These are phyloP conservation scores for Prunus fruticosa DNA, from an alignment of 306 rosid species.

Conservation along the genomic window DNA sequence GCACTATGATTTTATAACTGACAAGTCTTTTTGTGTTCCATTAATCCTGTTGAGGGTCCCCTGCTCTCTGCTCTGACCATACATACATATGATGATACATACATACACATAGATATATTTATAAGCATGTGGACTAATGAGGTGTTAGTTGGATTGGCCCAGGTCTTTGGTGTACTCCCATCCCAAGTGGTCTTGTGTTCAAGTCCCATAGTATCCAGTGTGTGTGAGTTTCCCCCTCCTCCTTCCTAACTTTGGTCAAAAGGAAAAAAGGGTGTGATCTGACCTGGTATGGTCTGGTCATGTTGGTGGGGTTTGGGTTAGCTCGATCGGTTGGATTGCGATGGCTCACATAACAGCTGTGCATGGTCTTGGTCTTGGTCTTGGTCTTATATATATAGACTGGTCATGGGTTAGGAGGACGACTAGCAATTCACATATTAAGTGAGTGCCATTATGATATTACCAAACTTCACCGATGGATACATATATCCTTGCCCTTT, in stretches of 20 bases:
- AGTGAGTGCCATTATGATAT: slow-evolving; percentile 27
- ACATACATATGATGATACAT: neutral
- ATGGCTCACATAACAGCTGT: neutral
- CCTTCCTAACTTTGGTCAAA: too few relatives aligned
- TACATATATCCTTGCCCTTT: neutral
- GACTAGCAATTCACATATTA: neutral
- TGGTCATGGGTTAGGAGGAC: neutral
- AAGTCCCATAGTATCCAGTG: too few relatives aligned
- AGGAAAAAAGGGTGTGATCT: too few relatives aligned
- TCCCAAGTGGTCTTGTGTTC: too few relatives aligned
- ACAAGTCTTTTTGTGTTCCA: neutral
- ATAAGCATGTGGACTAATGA: too few relatives aligned
- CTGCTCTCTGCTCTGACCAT: neutral
- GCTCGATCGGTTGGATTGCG: slow-evolving; percentile 12
- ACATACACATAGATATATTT: too few relatives aligned
- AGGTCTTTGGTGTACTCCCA: too few relatives aligned
- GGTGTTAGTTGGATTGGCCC: too few relatives aligned
- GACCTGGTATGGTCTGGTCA: neutral
- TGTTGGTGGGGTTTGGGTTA: slow-evolving; percentile 3
- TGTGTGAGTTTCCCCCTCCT: too few relatives aligned
- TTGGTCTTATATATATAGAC: neutral
- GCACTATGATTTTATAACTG: neutral
- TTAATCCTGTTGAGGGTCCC: neutral
- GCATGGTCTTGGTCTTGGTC: neutral
- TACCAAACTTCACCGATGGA: slow-evolving; percentile 46